Conservation (phyloP, 306 rosid genomes). For the Geum urbanum region DNA sequence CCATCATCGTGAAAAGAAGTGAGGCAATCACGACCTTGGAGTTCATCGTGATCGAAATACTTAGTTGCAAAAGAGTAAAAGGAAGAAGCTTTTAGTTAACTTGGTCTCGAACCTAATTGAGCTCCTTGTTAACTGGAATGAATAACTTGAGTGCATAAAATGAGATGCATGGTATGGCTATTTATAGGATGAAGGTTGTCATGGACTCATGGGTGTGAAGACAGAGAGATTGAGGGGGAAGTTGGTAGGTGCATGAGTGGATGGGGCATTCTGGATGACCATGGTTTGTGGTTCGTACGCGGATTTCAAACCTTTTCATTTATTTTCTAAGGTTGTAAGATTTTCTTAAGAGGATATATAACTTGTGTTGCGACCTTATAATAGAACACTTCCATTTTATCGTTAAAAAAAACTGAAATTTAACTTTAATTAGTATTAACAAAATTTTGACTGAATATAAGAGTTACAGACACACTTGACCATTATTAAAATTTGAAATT, state of each 20-base stretch:
- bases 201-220: neutral
- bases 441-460: no score
- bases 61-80: neutral
- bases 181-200: conserved; percentile 39
- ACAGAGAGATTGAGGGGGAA: neutral
- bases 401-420: no score
- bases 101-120: conserved; percentile 25
- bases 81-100: neutral
- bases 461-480: no score
- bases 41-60: neutral
- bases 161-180: conserved; percentile 29
- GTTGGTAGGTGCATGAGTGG: neutral
- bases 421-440: no score
- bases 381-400: no score
- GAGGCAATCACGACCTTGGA: conserved; percentile 41
- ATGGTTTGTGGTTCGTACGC: conserved; percentile 21
- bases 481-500: no score
- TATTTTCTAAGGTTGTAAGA: no score
- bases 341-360: no score
- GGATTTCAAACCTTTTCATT: conserved; percentile 7
- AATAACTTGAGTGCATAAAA: conserved; percentile 8
- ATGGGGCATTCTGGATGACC: conserved; percentile 6
- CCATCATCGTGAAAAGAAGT: conserved; percentile 24
- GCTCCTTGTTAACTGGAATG: neutral
- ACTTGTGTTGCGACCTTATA: no score